Base-by-base conservation (phyloP, 2,329 filamentous ascomycete species). In the Paecilomyces variotii region DNA sequence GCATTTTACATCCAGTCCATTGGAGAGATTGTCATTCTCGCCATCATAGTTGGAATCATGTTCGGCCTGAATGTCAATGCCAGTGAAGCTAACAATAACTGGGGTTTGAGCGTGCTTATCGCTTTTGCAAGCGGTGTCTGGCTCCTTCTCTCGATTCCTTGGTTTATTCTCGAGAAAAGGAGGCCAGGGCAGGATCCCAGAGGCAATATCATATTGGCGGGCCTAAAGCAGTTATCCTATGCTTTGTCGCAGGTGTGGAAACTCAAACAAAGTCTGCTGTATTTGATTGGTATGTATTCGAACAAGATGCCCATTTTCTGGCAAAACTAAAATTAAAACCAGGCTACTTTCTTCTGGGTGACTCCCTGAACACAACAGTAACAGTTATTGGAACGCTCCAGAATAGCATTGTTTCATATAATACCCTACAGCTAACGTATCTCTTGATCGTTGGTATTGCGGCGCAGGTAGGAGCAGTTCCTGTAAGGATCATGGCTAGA, bases 361-460 rank as follows among this genome's bases (percentile, higher is more conserved):
- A 89, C 70, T 85, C 83, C 0, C 76, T 88, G 35, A 88, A 88
- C 68, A 89, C 87, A 0, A 87, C 86, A 0, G 84, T 88, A 4
- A 88, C 87, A 0, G 85, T 89, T 25, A 84, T 89, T 32, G 78
- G 75, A 0, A 88, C 85, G 0, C 71, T 88, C 4, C 87, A 89
- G 66, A 88, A 88, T 63, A 78, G 78, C 35, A 80, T 88, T 3
- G 84, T 88, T 2, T 76, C 79, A 2, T 89, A 87, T 70, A 84
- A 87, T 65, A 86, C 84, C 0, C 74, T 88, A 27, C 79, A 84
- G 54, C 69, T 88, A 4, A 87, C 85, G 0, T 88, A 88, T 65
- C 79, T 89, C 7, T 74, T 87, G 26, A 82, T 88, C 10, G 85
- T 87, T 1, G 85, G 85, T 3, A 87, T 88, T 56, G 81, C 77